Conservation (phyloP, 306 rosid species). For the Dryas octopetala region DNA sequence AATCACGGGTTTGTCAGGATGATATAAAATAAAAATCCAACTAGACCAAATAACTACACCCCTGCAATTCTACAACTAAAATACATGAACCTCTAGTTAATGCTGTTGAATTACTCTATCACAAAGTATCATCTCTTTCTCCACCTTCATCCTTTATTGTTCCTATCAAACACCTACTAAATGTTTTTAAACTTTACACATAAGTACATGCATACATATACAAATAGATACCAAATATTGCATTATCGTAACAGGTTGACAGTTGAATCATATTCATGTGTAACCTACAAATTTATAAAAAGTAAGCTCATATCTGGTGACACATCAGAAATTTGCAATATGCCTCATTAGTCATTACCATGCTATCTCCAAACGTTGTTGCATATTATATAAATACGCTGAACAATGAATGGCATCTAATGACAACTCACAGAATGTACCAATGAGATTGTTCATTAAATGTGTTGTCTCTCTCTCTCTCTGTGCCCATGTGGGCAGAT, state of each 20-base stretch:
- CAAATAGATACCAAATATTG: background rate
- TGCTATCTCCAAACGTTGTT: background rate
- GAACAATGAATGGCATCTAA: background rate
- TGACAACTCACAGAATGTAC: background rate
- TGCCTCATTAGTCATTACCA: background rate
- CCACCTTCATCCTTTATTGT: background rate
- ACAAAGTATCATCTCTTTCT: background rate
- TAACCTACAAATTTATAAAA: no score
- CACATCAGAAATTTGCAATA: background rate
- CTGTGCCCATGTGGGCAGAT: background rate
- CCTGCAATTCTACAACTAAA: background rate
- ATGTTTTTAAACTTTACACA: background rate
- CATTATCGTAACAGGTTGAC: no score
- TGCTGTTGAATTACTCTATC: background rate
- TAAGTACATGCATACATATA: background rate
- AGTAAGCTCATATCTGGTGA: background rate
- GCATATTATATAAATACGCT: background rate
- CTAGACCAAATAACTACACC: slow-evolving; percentile 1
- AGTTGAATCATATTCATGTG: no score
- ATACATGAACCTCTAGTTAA: background rate
- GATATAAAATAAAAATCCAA: no score
- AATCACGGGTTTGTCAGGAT: background rate
- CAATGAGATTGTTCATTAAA: background rate
- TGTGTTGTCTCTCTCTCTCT: background rate
- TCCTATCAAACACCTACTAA: background rate